Base-by-base conservation (phyloP, 192 early-diverging fungal genomes). In the Borealophlyctis nickersoniae region DNA sequence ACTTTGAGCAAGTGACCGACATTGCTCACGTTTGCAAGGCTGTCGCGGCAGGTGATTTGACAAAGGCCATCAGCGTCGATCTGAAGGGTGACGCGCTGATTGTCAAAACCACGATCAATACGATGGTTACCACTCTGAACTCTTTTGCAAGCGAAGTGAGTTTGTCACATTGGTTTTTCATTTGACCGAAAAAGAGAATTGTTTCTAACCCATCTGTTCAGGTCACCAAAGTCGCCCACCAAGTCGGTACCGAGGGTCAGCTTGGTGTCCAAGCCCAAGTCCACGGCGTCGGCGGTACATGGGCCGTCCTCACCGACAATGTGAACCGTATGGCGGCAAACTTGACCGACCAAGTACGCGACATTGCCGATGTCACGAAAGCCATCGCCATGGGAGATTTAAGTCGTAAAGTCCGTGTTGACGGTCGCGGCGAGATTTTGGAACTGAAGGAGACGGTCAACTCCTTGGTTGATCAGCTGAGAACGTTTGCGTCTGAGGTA, bases 291-390 rank as follows among this genome's bases (percentile, higher is more conserved):
- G 79, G 76, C 33, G 87, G 87, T 0, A 79, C 79, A 2, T 89
- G 87, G 87, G 83, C 76, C 32, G 73, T 79, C 23, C 77, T 89
- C 0, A 89, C 87, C 0, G 80, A 85, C 28, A 89, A 86, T 35
- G 87, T 89, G 58, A 89, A 89, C 69, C 70, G 62, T 11, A 87
- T 89, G 87, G 87, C 87, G 0, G 60, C 77, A 31, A 89, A 89
- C 57, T 33, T 89, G 39, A 89, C 87, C 0, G 67, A 81, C 0
- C 88, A 89, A 57, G 83, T 89, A 2, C 73, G 88, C 24, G 76
- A 80, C 36, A 89, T 89, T 60, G 86, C 88, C 2, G 65, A 60
- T 2, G 88, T 89, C 27, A 88, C 81, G n/a, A 84, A 79, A 48
- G 85, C 86, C 11, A 80, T 89, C 19, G 82, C 88, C 0, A 69